Percentiles rank a stretch among this genome's conserved stretches.
Conservation (phyloP, 176 grass and related monocot species). For the Tuctoria greenei region DNA sequence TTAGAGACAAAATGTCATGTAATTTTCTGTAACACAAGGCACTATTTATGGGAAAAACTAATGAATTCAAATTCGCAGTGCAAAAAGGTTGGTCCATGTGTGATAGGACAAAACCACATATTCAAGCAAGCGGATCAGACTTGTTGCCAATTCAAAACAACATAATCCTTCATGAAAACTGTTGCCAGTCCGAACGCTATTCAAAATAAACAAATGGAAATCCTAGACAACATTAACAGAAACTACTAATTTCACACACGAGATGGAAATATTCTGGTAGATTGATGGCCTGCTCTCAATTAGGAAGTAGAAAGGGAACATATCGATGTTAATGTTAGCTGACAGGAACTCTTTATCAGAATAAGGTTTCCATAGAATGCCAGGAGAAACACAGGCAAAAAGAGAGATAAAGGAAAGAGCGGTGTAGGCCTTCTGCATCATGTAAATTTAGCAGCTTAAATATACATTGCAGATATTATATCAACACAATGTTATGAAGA, state of each 20-base stretch:
- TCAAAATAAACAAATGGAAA: background rate
- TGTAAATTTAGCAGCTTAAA: background rate
- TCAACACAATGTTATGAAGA: background rate
- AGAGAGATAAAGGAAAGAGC: background rate
- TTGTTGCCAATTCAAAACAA: no score
- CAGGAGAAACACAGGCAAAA: background rate
- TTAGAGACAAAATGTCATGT: background rate
- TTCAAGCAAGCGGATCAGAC: background rate
- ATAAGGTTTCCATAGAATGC: background rate
- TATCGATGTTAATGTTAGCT: background rate
- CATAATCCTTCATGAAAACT: background rate
- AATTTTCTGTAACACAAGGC: background rate
- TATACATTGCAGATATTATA: background rate
- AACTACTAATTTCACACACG: background rate
- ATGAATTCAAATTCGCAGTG: background rate
- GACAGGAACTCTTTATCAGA: background rate
- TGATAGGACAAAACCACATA: background rate
- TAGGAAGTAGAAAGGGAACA: background rate
- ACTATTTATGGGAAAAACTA: background rate
- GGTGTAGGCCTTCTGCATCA: background rate
- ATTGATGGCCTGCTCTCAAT: background rate
- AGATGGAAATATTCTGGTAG: background rate
- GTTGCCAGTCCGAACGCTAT: background rate
- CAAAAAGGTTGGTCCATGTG: background rate
- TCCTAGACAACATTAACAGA: background rate